A percentile compares a stretch with the other conserved stretches of the same genome.
phyloP scores from a whole-genome alignment of 257 asterid genomes.

The Nicotiana obtusifolia region DNA sequence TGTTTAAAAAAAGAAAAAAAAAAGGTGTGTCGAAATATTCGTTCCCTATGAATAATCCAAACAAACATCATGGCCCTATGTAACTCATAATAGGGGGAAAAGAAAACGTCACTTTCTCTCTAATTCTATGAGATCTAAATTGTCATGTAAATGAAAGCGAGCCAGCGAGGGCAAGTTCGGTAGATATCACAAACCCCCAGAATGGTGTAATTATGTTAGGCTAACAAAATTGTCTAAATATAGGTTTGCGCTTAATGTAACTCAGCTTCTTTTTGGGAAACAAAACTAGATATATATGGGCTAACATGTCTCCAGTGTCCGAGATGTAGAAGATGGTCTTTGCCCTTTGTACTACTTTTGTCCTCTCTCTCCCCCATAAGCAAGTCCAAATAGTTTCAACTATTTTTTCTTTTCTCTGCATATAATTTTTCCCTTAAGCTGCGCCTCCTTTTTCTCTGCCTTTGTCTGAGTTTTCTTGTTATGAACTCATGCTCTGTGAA shows the following conservation, averaged over 20 bases:
- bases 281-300: slow-evolving; percentile 22
- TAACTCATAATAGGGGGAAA: not conserved
- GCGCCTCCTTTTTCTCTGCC: not conserved
- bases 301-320: slow-evolving; percentile 22
- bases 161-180: not conserved
- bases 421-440: not conserved
- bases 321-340: slow-evolving; percentile 18
- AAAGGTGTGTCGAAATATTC: too few species aligned
- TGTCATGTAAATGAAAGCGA: not conserved
- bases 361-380: slow-evolving; percentile 2
- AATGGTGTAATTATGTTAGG: not conserved
- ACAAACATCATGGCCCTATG: not conserved
- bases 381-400: not conserved
- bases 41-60: not conserved
- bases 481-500: slow-evolving; percentile 14
- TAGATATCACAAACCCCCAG: not conserved
- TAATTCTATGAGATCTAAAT: not conserved
- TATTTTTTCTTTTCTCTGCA: not conserved
- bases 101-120: not conserved
- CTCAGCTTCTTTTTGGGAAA: slow-evolving; percentile 19
- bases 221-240: not conserved
- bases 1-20: too few species aligned
- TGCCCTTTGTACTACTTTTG: slow-evolving; percentile 8
- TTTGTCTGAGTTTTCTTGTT: not conserved
- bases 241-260: not conserved